phyloP scores from a whole-genome alignment of 2,329 filamentous ascomycete species.

The Fusarium sp. region DNA sequence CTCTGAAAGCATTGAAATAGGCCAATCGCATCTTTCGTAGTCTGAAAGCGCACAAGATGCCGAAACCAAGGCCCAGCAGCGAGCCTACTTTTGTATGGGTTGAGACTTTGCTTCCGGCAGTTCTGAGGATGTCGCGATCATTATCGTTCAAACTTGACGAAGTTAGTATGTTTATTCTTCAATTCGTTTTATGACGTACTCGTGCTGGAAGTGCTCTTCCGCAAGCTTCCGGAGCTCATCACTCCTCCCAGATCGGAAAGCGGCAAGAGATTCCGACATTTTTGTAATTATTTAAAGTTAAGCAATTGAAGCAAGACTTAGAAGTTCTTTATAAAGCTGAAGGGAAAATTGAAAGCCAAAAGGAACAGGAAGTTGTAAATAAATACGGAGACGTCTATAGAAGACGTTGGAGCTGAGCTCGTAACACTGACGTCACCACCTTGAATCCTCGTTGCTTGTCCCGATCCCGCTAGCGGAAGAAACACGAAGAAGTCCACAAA shows the following conservation, averaged over 20 bases:
- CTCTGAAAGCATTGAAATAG: slow-evolving; percentile 12
- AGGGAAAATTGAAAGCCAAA: background rate
- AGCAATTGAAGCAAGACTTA: background rate
- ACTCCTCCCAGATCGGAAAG: background rate
- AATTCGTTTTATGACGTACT: background rate
- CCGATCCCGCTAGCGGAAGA: background rate
- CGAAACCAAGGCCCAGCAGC: background rate
- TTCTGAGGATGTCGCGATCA: background rate
- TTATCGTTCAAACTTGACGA: background rate
- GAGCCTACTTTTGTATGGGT: background rate
- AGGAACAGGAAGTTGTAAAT: background rate
- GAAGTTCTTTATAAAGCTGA: background rate
- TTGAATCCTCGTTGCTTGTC: background rate
- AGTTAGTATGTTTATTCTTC: background rate
- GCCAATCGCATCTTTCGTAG: slow-evolving; percentile 4
- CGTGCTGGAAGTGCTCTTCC: slow-evolving; percentile 2
- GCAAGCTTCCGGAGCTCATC: background rate
- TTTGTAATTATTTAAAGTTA: accelerated
- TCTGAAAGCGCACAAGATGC: background rate
- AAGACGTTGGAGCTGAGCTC: background rate
- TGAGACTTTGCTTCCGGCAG: background rate
- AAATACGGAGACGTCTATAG: background rate
- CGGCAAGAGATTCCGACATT: slow-evolving; percentile 4
- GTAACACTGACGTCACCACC: background rate
- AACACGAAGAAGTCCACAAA: background rate